Percentiles rank a stretch among this genome's conserved stretches.
Evolutionary conservation across 805 yeast species (phyloP).

Genomic region (Starmerella cellae): DNA sequence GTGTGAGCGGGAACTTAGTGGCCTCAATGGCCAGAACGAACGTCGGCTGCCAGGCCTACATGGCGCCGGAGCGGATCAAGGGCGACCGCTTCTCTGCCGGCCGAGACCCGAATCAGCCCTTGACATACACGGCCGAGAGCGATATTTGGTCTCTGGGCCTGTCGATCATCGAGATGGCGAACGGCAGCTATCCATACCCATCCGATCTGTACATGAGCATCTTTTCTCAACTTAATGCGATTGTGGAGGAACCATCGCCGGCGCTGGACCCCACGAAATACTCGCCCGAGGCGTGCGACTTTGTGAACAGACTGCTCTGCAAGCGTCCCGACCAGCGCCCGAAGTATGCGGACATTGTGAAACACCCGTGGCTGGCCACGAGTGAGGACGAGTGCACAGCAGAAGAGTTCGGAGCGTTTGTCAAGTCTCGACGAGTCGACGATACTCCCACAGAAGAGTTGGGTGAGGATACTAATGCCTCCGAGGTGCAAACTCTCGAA

Average conservation of each 20-base stretch:
- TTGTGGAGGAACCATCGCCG: slow-evolving; percentile 95
- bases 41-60: slow-evolving; percentile 93
- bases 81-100: slow-evolving; percentile 21
- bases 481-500: background rate
- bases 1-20: slow-evolving; percentile 88
- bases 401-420: slow-evolving; percentile 31
- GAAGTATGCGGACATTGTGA: slow-evolving; percentile 55
- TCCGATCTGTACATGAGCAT: slow-evolving; percentile 84
- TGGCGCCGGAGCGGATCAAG: slow-evolving; percentile 92
- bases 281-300: slow-evolving; percentile 65
- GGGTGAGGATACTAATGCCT: background rate
- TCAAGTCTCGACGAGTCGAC: slow-evolving; percentile 21
- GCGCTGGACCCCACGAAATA: slow-evolving; percentile 47
- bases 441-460: slow-evolving; percentile 1
- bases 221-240: slow-evolving; percentile 85
- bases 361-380: slow-evolving; percentile 69
- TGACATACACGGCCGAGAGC: slow-evolving; percentile 74
- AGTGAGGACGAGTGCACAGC: slow-evolving; percentile 18
- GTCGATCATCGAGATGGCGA: slow-evolving; percentile 73
- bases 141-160: slow-evolving; percentile 94
- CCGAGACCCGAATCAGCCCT: slow-evolving; percentile 26
- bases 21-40: slow-evolving; percentile 91
- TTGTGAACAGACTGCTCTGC: slow-evolving; percentile 55
- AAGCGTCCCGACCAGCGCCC: slow-evolving; percentile 77
- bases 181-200: slow-evolving; percentile 91